Conservation (phyloP, 2,329 filamentous ascomycete genomes). For the Aspergillus latus region DNA sequence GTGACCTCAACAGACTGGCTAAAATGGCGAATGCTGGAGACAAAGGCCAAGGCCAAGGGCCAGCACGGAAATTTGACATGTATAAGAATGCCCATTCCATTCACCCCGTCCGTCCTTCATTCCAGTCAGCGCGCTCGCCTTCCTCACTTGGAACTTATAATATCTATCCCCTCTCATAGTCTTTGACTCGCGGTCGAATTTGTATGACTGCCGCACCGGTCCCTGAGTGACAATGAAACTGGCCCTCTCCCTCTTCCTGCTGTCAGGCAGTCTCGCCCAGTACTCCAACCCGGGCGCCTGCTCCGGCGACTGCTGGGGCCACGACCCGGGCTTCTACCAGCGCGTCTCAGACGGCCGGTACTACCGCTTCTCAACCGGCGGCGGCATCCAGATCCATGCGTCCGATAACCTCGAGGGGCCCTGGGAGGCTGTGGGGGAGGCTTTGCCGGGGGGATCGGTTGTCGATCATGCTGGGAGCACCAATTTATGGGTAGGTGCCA, state of each 20-base stretch:
- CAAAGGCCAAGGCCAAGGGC: background rate
- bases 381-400: constrained; percentile 50
- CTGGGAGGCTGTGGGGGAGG: constrained; percentile 51
- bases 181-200: too few species aligned
- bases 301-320: constrained; percentile 37
- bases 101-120: background rate
- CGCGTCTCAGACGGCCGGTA: constrained; percentile 52
- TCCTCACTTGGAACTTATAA: too few species aligned
- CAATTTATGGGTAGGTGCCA: constrained; percentile 50
- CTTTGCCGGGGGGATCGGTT: constrained; percentile 46
- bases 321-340: constrained; percentile 53
- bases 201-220: too few species aligned
- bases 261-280: constrained; percentile 1
- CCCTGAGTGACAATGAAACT: background rate
- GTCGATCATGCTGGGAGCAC: constrained; percentile 45
- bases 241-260: constrained; percentile 13
- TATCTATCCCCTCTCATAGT: too few species aligned
- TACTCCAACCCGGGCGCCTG: constrained; percentile 34
- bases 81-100: background rate
- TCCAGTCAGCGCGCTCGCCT: background rate
- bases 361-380: constrained; percentile 55
- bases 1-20: constrained; percentile 4
- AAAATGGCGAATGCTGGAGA: background rate
- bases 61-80: background rate
- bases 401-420: constrained; percentile 50